phyloP scores from a whole-genome alignment of 352 stramenopile genomes.

The Hyphochytrium catenoides region DNA sequence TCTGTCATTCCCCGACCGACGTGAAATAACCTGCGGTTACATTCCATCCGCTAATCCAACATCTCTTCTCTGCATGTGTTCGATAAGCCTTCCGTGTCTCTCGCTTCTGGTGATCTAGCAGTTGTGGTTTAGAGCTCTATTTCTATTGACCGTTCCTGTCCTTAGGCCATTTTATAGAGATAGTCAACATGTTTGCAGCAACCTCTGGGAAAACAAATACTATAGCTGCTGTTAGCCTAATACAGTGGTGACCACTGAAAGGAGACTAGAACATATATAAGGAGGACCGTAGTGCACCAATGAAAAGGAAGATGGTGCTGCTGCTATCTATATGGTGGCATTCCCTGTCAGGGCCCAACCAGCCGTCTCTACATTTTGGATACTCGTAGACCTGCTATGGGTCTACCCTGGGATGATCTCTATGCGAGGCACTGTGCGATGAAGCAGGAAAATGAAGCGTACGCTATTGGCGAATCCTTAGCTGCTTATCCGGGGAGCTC shows the following conservation, averaged over 20 bases:
- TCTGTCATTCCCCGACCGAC: constrained; percentile 20
- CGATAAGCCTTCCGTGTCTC: constrained; percentile 7
- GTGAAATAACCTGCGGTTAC: constrained; percentile 10
- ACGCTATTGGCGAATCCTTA: too few species aligned
- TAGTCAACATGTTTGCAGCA: constrained; percentile 17
- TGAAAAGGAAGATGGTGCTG: constrained; percentile 3
- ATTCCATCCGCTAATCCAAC: constrained; percentile 12
- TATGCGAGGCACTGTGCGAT: too few species aligned
- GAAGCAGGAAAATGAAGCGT: too few species aligned
- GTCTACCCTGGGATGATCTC: too few species aligned
- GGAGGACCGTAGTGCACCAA: not conserved
- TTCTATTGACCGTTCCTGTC: constrained; percentile 1
- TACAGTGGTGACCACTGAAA: not conserved
- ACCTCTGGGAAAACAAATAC: constrained; percentile 36
- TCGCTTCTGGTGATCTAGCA: not conserved
- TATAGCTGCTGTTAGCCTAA: constrained; percentile 22
- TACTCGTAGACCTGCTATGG: too few species aligned
- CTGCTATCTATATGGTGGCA: not conserved
- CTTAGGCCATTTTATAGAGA: constrained; percentile 16
- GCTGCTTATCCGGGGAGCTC: too few species aligned
- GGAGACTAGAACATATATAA: not conserved
- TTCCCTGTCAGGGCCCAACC: too few species aligned
- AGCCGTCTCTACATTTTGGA: too few species aligned
- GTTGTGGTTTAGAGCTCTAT: constrained; percentile 2
- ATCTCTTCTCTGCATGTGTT: constrained; percentile 11